Base-by-base conservation (phyloP, 805 yeast species). In the Saturnispora serradocipensis region DNA sequence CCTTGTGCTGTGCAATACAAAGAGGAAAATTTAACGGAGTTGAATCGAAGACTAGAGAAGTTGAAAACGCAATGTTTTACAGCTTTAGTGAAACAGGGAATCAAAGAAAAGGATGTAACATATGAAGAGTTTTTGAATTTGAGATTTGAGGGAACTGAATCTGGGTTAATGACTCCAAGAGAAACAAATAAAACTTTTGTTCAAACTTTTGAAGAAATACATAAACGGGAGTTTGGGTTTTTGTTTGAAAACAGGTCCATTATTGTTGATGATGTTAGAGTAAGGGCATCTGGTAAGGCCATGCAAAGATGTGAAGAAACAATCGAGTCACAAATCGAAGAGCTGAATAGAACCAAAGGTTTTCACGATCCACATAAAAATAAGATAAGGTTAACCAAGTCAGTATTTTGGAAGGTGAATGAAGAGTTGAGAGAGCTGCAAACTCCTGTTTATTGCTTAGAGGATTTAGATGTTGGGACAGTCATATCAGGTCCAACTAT, bases 61-160 rank as follows among this genome's bases (percentile, higher is more conserved):
- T 68, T 89, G 53, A 66, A 65, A 5, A 53, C 57, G 1, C 68
- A 69, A 18, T 82, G 87, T 0, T 57, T 66, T 0, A 57, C 53
- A 5, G 69, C 74, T 43, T 71, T 78, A 38, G 51, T 48, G 2
- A 56, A 55, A 1, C 95, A 88, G 65, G 86, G 87, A 0, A 78
- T 82, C 56, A 40, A 58, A 0, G 65, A 65, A 4, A 64, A 67
- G 4, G 68, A 72, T 24, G 74, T 87, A 24, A 63, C 60, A 25
- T 72, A 75, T 50, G 95, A 88, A 60, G 76, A 77, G 43, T 86
- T 76, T 58, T 68, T 89, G 55, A 89, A 89, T 62, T 70, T 89
- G 73, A 75, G 95, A 61, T 90, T 86, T 62, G 80, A 80, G 55
- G 97, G 97, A 8, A 84, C 96, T n/a, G 97, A 90, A 61, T 85